Percentiles rank a stretch among this genome's conserved stretches.
Conservation (phyloP, 306 rosid genomes). For the Senna tora region DNA sequence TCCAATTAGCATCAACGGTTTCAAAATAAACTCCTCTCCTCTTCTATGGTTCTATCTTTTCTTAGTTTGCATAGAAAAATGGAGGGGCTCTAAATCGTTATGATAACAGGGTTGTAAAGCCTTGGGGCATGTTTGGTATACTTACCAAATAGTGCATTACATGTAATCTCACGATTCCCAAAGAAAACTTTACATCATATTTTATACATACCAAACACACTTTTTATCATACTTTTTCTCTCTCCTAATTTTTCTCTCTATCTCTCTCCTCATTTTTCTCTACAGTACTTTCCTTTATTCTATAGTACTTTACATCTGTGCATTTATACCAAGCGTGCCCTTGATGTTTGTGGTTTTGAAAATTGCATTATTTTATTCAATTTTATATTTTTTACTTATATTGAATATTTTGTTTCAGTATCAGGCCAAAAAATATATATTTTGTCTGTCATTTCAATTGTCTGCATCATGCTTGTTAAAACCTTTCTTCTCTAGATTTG, state of each 20-base stretch:
- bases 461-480: slow-evolving; percentile 4
- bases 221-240: too few species aligned
- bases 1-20: neutral
- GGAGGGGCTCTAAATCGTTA: neutral
- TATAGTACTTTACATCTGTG: too few species aligned
- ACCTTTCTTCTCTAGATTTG: neutral
- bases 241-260: too few species aligned
- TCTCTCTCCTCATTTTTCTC: too few species aligned
- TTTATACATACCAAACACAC: too few species aligned
- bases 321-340: too few species aligned
- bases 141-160: too few species aligned
- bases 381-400: neutral
- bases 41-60: neutral
- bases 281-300: too few species aligned
- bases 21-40: neutral
- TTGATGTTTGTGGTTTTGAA: neutral
- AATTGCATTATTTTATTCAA: neutral
- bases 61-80: neutral
- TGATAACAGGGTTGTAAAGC: slow-evolving; percentile 5
- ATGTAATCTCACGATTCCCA: too few species aligned
- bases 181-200: too few species aligned
- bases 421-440: too few species aligned
- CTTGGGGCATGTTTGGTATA: too few species aligned
- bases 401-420: slow-evolving; percentile 1
- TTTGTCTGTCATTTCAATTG: neutral